Evolutionary conservation across 768 basidiomycete genomes (phyloP).

Genomic region (Leccinum uliginosum): DNA sequence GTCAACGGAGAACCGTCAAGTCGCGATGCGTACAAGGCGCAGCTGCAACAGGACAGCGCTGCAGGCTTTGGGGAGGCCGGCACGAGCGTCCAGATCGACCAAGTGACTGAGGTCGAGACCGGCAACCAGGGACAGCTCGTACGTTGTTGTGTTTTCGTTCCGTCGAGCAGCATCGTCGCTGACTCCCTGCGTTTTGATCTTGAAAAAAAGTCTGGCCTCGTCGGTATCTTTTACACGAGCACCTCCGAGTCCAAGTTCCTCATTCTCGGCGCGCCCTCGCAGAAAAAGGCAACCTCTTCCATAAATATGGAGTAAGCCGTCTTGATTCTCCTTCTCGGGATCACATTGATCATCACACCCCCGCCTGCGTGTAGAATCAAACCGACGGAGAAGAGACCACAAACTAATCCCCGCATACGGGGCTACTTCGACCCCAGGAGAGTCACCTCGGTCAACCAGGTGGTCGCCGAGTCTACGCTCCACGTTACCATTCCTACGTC

Average conservation of each 20-base stretch:
- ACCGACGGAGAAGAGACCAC: slow-evolving; percentile 26
- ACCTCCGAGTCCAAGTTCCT: slow-evolving; percentile 31
- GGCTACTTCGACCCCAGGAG: slow-evolving; percentile 36
- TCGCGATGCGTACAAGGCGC: slow-evolving; percentile 38
- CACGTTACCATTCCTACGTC: slow-evolving; percentile 22
- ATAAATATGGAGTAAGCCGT: slow-evolving; percentile 36
- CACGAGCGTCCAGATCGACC: slow-evolving; percentile 23
- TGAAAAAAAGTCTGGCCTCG: slow-evolving; percentile 27
- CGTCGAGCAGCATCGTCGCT: not conserved
- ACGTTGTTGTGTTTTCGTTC: slow-evolving; percentile 1
- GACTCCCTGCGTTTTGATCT: not conserved
- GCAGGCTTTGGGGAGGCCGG: slow-evolving; percentile 12
- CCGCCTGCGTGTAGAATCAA: slow-evolving; percentile 23
- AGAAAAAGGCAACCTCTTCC: slow-evolving; percentile 32
- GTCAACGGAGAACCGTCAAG: slow-evolving; percentile 39
- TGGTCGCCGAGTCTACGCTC: slow-evolving; percentile 25
- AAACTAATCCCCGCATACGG: slow-evolving; percentile 12
- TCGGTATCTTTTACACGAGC: slow-evolving; percentile 37
- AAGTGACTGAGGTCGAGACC: slow-evolving; percentile 23
- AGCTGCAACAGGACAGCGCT: slow-evolving; percentile 29
- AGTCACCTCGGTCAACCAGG: slow-evolving; percentile 30
- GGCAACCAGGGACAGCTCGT: slow-evolving; percentile 27
- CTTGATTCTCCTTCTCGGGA: not conserved
- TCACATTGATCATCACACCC: not conserved
- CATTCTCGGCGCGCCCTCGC: slow-evolving; percentile 31